Percentiles rank a stretch among this genome's conserved stretches.
phyloP scores from a whole-genome alignment of 1,139 yeast species.

The Nakaseomyces glabratus region DNA sequence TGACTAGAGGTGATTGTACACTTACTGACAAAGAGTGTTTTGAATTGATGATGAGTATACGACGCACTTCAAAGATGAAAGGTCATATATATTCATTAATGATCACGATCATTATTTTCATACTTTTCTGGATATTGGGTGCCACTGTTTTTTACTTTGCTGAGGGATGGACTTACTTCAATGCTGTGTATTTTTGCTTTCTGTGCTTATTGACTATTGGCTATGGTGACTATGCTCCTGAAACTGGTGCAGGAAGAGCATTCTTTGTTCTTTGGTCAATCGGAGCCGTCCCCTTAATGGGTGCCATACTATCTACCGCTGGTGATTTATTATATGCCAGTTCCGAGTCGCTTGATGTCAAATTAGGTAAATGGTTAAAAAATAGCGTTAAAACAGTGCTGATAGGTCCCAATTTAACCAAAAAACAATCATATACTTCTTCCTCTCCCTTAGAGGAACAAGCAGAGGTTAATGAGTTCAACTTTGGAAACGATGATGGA shows the following conservation, averaged over 20 bases:
- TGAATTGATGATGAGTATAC: slow-evolving; percentile 43
- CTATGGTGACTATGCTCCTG: slow-evolving; percentile 68
- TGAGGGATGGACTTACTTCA: slow-evolving; percentile 64
- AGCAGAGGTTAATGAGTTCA: slow-evolving; percentile 9
- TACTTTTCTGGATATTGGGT: slow-evolving; percentile 61
- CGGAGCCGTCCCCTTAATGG: slow-evolving; percentile 79
- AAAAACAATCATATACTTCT: not conserved
- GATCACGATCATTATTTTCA: slow-evolving; percentile 40
- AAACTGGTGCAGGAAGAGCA: slow-evolving; percentile 53
- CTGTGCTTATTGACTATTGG: slow-evolving; percentile 74
- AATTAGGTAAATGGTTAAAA: slow-evolving; percentile 14
- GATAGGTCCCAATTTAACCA: slow-evolving; percentile 1
- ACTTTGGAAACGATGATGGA: slow-evolving; percentile 2
- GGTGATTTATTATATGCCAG: slow-evolving; percentile 48
- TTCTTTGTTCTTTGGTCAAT: slow-evolving; percentile 75
- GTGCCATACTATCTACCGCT: slow-evolving; percentile 62
- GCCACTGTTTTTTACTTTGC: slow-evolving; percentile 49
- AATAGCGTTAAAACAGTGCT: slow-evolving; percentile 8
- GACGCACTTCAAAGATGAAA: slow-evolving; percentile 33
- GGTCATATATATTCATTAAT: slow-evolving; percentile 34
- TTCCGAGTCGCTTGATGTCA: slow-evolving; percentile 24
- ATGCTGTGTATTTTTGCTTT: slow-evolving; percentile 63
- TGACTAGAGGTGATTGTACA: slow-evolving; percentile 17
- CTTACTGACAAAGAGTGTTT: slow-evolving; percentile 41
- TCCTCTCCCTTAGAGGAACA: slow-evolving; percentile 4